These are phyloP conservation scores for Fraxinus americana DNA, from an alignment of 257 asterid genomes.

Conservation along the genomic window DNA sequence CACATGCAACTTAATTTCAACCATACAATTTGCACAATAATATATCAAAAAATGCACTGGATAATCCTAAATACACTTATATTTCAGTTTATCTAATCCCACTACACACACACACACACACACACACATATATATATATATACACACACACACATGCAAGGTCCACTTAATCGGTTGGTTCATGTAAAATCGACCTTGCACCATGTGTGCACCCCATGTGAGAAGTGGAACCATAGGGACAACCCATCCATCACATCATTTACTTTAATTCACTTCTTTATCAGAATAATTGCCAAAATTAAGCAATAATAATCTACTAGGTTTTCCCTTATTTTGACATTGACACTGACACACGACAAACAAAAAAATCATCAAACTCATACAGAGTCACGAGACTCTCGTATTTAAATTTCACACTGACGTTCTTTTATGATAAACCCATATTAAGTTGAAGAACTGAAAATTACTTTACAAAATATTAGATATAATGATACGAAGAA, in stretches of 20 bases:
- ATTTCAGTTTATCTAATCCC: background rate
- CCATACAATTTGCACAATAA: conserved; percentile 27
- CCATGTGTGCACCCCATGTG: conserved; percentile 1
- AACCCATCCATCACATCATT: background rate
- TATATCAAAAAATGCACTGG: background rate
- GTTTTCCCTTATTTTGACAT: too few species aligned
- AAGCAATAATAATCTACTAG: too few species aligned
- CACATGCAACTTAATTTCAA: conserved; percentile 44
- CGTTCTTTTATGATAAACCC: background rate
- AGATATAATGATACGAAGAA: too few species aligned
- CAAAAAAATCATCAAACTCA: too few species aligned
- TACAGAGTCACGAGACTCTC: background rate
- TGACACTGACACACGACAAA: too few species aligned
- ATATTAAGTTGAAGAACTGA: too few species aligned
- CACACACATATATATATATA: too few species aligned
- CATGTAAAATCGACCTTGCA: background rate
- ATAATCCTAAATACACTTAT: background rate
- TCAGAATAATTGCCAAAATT: too few species aligned
- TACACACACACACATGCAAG: too few species aligned
- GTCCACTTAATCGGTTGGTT: background rate
- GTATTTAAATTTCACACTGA: too few species aligned
- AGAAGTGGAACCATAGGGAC: background rate
- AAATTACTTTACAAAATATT: too few species aligned
- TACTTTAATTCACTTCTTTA: background rate
- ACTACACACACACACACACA: background rate